Conservation (phyloP, 306 rosid species). For the Canavalia ensiformis region DNA sequence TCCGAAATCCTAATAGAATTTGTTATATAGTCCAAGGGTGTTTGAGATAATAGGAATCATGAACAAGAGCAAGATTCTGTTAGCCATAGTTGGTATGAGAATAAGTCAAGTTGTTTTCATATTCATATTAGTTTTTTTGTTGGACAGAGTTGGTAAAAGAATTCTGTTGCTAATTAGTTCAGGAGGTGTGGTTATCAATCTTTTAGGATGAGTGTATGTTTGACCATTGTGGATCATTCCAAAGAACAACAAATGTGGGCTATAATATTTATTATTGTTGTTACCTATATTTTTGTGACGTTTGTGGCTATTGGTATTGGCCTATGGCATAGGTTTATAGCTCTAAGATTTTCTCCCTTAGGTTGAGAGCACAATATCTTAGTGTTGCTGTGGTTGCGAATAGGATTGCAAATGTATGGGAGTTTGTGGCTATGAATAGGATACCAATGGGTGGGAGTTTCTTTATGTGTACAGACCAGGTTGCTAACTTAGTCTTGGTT, state of each 20-base stretch:
- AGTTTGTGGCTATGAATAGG: slow-evolving; percentile 45
- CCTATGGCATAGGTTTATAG: slow-evolving; percentile 73
- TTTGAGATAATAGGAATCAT: slow-evolving; percentile 65
- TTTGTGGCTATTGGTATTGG: slow-evolving; percentile 67
- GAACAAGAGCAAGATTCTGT: slow-evolving; percentile 55
- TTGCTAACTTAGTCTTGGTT: no score
- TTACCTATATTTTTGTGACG: slow-evolving; percentile 54
- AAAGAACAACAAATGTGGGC: slow-evolving; percentile 54
- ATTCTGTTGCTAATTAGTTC: slow-evolving; percentile 56
- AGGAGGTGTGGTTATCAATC: slow-evolving; percentile 53
- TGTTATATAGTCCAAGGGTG: slow-evolving; percentile 69
- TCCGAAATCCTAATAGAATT: no score
- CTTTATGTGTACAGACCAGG: slow-evolving; percentile 52
- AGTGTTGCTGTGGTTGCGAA: slow-evolving; percentile 64
- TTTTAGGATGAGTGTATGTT: slow-evolving; percentile 51
- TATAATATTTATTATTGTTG: slow-evolving; percentile 43
- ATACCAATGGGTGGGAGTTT: slow-evolving; percentile 69
- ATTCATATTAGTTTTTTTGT: slow-evolving; percentile 50
- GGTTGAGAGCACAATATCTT: slow-evolving; percentile 69
- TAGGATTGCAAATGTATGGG: slow-evolving; percentile 53
- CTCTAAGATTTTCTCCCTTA: slow-evolving; percentile 70
- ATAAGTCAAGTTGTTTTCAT: slow-evolving; percentile 49
- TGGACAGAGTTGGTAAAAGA: slow-evolving; percentile 49
- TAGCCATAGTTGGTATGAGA: slow-evolving; percentile 67
- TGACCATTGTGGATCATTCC: slow-evolving; percentile 60